Evolutionary conservation across 805 yeast species (phyloP).

Genomic region (Vanderwaltozyma tropicalis): DNA sequence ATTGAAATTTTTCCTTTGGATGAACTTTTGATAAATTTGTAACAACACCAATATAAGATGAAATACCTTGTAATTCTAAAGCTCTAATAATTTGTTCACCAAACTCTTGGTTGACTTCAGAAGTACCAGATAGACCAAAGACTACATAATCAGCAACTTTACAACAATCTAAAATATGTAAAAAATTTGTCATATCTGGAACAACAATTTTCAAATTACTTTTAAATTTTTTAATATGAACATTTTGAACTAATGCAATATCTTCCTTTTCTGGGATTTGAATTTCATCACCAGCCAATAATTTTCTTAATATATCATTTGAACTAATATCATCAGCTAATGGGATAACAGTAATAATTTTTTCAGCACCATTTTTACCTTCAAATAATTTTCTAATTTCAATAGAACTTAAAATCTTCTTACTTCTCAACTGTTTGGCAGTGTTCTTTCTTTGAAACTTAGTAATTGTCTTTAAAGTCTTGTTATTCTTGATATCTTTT

Average conservation of each 20-base stretch:
- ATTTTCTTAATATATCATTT: conserved; percentile 40
- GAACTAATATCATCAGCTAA: conserved; percentile 62
- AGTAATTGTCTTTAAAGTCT: conserved; percentile 27
- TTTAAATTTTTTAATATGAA: conserved; percentile 56
- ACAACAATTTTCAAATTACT: conserved; percentile 61
- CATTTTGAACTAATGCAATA: conserved; percentile 40
- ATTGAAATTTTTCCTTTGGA: conserved; percentile 66
- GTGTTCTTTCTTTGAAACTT: conserved; percentile 65
- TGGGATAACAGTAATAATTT: conserved; percentile 71
- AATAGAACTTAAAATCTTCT: conserved; percentile 53
- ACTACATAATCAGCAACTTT: conserved; percentile 83
- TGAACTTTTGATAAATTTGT: conserved; percentile 59
- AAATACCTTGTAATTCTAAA: conserved; percentile 83
- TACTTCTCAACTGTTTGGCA: conserved; percentile 64
- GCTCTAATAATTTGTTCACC: conserved; percentile 91
- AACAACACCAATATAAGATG: conserved; percentile 68
- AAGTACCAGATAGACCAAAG: conserved; percentile 77
- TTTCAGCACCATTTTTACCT: conserved; percentile 71
- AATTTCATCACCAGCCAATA: conserved; percentile 34
- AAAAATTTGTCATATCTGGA: conserved; percentile 57
- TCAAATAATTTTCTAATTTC: conserved; percentile 63
- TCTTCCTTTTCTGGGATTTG: conserved; percentile 19
- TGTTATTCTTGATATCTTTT: conserved; percentile 36
- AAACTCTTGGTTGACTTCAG: conserved; percentile 65
- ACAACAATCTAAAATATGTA: conserved; percentile 73